These are phyloP conservation scores for Tremellales sp. DNA, from an alignment of 1,284 basidiomycete species.

Conservation along the genomic window DNA sequence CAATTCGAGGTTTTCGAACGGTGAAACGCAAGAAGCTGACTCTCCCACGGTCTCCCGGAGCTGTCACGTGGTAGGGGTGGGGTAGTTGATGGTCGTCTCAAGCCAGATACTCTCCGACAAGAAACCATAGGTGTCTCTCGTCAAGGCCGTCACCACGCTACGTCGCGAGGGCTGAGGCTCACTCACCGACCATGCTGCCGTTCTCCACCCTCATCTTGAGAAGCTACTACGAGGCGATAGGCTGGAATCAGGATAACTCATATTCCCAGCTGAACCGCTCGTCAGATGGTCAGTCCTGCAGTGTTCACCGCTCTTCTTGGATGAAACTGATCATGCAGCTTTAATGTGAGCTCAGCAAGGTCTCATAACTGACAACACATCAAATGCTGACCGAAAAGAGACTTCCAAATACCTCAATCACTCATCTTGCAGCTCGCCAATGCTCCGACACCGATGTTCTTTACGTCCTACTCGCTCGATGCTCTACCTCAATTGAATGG, in stretches of 20 bases:
- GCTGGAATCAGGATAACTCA: constrained; percentile 94
- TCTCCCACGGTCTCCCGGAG: too few relatives aligned
- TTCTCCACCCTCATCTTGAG: constrained; percentile 5
- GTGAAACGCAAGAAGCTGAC: too few relatives aligned
- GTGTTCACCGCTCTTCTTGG: too few relatives aligned
- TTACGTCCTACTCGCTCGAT: constrained; percentile 85
- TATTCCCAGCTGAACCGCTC: constrained; percentile 86
- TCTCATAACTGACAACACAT: not conserved
- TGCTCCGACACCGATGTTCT: constrained; percentile 82
- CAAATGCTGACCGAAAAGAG: constrained; percentile 11
- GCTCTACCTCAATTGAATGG: constrained; percentile 86
- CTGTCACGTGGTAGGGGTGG: too few relatives aligned
- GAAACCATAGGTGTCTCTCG: too few relatives aligned
- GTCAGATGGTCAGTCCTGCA: constrained; percentile 69
- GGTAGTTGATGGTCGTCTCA: too few relatives aligned
- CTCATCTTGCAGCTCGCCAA: constrained; percentile 70
- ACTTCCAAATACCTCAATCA: constrained; percentile 42
- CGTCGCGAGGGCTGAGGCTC: too few relatives aligned
- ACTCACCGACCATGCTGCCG: not conserved
- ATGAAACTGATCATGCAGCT: constrained; percentile 12
- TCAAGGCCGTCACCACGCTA: too few relatives aligned
- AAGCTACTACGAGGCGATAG: constrained; percentile 77
- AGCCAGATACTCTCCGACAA: too few relatives aligned
- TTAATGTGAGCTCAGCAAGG: constrained; percentile 21
- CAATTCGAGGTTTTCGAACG: too few relatives aligned